Base-by-base conservation (phyloP, 345 rosid species). In the Psidium guajava region DNA sequence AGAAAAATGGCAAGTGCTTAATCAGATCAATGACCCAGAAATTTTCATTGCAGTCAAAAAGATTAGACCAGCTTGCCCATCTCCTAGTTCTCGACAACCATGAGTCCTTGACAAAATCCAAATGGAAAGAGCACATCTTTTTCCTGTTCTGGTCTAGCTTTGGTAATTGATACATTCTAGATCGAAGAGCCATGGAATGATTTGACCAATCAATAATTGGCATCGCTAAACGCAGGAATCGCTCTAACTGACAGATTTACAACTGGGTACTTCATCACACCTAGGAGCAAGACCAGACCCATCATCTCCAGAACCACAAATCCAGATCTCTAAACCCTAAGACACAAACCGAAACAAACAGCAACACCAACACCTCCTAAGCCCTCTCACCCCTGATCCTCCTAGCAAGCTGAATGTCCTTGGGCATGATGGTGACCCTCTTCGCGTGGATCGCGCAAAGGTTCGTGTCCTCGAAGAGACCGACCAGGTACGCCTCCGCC, bases 361-460 rank as follows among this genome's bases (percentile, higher is more conserved):
- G 36, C 56, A 6, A 10, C 73, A 13, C 3, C 9, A 6, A 8
- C 36, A 0, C 73, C 20, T 16, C 53, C 88, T 86, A 86, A 32
- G 88, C 88, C 28, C 88, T 84, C 85, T 87, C 88, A 28, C 88
- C 88, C 53, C 88, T 84, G 28, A 87, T 87, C 82, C 88, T 84
- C 86, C 88, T 59, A 0, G 88, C 88, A 9, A 87, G 86, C 84
- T 87, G 88, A 82, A 87, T 87, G 27, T 87, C 88, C 84, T 87
- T 87, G 81, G 88, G 88, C 88, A 87, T 87, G 84, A 87, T 87
- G 18, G 88, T 87, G 55, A 87, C 88, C 59, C 88, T 84, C 88
- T 87, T 87, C 42, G 88, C 88, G 47, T 87, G 88, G 77, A 87
- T 87, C 15, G 88, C 88, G 21, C 88, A 87, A 9, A 87, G 88